Evolutionary conservation across 495 filamentous ascomycete genomes (phyloP).

Genomic region (Xylaria palmicola): DNA sequence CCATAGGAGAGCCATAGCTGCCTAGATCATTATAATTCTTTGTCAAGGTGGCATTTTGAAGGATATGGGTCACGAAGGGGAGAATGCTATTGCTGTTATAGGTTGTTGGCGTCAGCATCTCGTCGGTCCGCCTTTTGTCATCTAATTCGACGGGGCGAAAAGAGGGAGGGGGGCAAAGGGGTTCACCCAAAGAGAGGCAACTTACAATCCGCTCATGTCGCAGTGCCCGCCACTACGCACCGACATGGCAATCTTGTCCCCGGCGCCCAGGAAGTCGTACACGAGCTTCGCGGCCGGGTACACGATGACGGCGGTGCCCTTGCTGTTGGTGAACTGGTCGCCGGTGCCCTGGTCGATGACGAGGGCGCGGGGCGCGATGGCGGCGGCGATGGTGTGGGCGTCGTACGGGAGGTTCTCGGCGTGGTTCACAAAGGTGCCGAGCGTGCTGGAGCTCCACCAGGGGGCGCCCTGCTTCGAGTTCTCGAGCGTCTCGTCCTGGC

Average conservation of each 20-base stretch:
- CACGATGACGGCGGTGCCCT: conserved; percentile 48
- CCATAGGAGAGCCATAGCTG: conserved; percentile 46
- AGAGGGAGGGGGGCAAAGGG: background rate
- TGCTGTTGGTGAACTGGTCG: conserved; percentile 51
- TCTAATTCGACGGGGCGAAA: background rate
- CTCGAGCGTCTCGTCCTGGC: conserved; percentile 55
- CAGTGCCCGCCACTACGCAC: conserved; percentile 50
- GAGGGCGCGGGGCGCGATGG: conserved; percentile 52
- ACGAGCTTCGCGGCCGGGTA: conserved; percentile 53
- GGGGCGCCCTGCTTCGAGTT: conserved; percentile 54
- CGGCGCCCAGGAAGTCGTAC: conserved; percentile 51
- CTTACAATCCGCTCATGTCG: conserved; percentile 51
- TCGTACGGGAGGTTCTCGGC: conserved; percentile 50
- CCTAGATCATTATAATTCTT: conserved; percentile 47
- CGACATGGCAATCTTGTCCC: conserved; percentile 49
- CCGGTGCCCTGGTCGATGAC: conserved; percentile 51
- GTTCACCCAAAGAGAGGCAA: too few species aligned
- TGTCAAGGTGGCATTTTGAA: conserved; percentile 47
- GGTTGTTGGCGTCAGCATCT: conserved; percentile 14
- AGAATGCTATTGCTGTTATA: conserved; percentile 42
- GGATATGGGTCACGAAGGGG: conserved; percentile 51
- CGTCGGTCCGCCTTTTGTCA: background rate
- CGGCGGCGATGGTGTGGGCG: conserved; percentile 53
- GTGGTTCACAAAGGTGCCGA: conserved; percentile 51
- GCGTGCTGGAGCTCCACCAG: conserved; percentile 51